A percentile compares a stretch with the other conserved stretches of the same genome.
phyloP scores from a whole-genome alignment of 179 eudicot species.

The Sideroxylon spinosum region DNA sequence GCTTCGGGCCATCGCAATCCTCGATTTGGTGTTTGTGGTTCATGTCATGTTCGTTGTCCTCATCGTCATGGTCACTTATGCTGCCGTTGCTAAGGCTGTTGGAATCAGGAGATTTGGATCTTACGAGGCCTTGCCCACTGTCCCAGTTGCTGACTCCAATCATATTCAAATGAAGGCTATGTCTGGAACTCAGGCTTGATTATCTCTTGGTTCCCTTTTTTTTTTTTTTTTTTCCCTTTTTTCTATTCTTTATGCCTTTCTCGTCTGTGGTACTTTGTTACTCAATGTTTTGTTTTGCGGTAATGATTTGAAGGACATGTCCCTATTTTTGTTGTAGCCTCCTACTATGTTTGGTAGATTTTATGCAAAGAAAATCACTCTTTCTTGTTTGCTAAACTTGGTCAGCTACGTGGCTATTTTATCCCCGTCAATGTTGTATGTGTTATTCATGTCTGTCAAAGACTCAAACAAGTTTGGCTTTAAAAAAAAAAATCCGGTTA shows the following conservation, averaged over 20 bases:
- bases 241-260: neutral
- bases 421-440: too few relatives aligned
- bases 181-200: slow-evolving; percentile 75
- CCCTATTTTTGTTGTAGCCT: slow-evolving; percentile 12
- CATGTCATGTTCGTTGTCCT: slow-evolving; percentile 64
- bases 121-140: slow-evolving; percentile 69
- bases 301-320: slow-evolving; percentile 7
- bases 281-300: neutral
- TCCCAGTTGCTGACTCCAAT: slow-evolving; percentile 32
- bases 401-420: too few relatives aligned
- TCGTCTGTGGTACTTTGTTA: neutral
- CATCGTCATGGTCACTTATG: slow-evolving; percentile 48
- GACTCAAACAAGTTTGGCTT: neutral
- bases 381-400: neutral
- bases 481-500: neutral
- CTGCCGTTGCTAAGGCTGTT: slow-evolving; percentile 39
- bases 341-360: neutral
- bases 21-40: slow-evolving; percentile 65
- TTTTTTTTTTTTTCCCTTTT: neutral
- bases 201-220: neutral
- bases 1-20: slow-evolving; percentile 65
- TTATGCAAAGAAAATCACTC: neutral
- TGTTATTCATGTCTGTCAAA: neutral
- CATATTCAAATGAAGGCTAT: slow-evolving; percentile 85
- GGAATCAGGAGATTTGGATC: slow-evolving; percentile 62